phyloP scores from a whole-genome alignment of 805 yeast species.

The Spathaspora hagerdaliae region DNA sequence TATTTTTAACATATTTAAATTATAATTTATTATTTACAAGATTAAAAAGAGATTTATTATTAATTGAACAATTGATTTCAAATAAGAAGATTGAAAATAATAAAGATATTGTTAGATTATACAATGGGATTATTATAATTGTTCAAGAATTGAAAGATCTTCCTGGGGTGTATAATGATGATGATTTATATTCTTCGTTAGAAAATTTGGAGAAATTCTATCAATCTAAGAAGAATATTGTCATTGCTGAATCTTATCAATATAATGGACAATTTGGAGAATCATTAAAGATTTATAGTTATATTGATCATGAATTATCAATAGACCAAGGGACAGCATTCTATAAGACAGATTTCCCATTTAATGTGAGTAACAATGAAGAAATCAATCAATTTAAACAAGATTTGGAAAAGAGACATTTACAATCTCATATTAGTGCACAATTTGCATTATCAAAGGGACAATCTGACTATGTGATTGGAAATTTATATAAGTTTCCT shows the following conservation, averaged over 20 bases:
- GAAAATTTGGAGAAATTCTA: conserved; percentile 47
- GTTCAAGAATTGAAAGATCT: conserved; percentile 63
- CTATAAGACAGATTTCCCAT: conserved; percentile 38
- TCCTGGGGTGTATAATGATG: conserved; percentile 91
- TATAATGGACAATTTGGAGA: conserved; percentile 38
- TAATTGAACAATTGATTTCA: conserved; percentile 35
- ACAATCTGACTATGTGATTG: conserved; percentile 31
- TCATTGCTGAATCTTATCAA: conserved; percentile 45
- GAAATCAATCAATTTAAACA: conserved; percentile 22
- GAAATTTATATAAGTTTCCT: conserved; percentile 42
- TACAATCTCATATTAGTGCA: conserved; percentile 42
- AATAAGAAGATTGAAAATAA: conserved; percentile 22
- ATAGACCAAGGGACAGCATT: conserved; percentile 7
- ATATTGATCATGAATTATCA: conserved; percentile 17
- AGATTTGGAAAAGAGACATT: conserved; percentile 12
- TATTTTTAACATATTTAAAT: conserved; percentile 69
- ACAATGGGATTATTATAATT: conserved; percentile 49
- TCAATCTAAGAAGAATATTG: conserved; percentile 37
- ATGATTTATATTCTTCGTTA: conserved; percentile 55
- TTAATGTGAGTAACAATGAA: conserved; percentile 34
- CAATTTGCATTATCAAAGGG: conserved; percentile 30
- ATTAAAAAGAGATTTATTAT: conserved; percentile 64
- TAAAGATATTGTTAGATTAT: conserved; percentile 46
- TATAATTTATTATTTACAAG: conserved; percentile 58
- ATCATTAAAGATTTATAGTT: conserved; percentile 40